phyloP scores from a whole-genome alignment of 192 early-diverging fungal genomes.

The Dissophora ornata region DNA sequence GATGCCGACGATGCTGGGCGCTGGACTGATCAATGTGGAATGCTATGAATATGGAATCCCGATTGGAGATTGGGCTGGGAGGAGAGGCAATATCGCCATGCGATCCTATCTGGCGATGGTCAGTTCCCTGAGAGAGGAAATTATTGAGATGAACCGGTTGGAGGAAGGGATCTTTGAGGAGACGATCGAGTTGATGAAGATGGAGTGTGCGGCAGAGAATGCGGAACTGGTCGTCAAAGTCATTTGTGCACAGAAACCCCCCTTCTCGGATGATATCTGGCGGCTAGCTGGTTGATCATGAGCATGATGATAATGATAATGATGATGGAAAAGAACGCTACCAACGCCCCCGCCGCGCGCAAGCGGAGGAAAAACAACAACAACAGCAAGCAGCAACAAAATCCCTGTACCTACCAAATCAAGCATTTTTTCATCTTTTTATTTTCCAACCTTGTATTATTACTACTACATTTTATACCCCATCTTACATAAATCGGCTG shows the following conservation, averaged over 20 bases:
- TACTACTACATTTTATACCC: no score
- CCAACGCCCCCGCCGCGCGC: no score
- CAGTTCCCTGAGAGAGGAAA: slow-evolving; percentile 30
- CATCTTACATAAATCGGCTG: no score
- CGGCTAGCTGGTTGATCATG: neutral
- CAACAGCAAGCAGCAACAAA: no score
- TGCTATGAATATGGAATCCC: slow-evolving; percentile 52
- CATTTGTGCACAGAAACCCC: slow-evolving; percentile 47
- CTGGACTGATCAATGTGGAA: slow-evolving; percentile 49
- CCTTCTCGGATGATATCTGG: slow-evolving; percentile 46
- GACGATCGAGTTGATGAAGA: slow-evolving; percentile 32
- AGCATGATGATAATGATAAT: no score
- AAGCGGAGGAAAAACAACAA: no score
- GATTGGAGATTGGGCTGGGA: slow-evolving; percentile 43
- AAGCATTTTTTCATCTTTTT: no score
- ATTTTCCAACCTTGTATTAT: no score
- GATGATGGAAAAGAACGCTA: no score
- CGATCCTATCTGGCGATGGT: slow-evolving; percentile 37
- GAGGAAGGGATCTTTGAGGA: slow-evolving; percentile 42
- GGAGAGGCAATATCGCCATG: slow-evolving; percentile 28
- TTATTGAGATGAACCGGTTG: slow-evolving; percentile 41
- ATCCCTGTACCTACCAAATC: no score
- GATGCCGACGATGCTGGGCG: slow-evolving; percentile 42
- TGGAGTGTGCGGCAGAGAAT: slow-evolving; percentile 22
- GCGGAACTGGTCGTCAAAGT: slow-evolving; percentile 50